A percentile compares a stretch with the other conserved stretches of the same genome.
Evolutionary conservation across 139 green algal genomes (phyloP).

Genomic region (Ettlia oleoabundans): DNA sequence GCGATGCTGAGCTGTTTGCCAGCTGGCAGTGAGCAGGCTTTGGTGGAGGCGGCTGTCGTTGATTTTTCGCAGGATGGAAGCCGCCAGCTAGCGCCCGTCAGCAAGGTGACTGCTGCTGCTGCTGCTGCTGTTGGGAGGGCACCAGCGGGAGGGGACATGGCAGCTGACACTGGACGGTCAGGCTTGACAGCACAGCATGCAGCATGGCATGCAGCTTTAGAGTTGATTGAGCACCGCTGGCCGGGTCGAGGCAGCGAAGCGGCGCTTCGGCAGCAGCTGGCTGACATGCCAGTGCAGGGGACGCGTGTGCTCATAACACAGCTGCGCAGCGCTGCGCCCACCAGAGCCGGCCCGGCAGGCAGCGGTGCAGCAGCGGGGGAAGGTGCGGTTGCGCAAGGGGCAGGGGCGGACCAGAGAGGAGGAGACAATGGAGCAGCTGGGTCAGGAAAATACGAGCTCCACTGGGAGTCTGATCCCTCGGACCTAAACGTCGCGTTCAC

Average conservation of each 20-base stretch:
- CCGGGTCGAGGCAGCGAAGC: neutral
- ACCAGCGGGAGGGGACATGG: neutral
- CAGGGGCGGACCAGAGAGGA: too few species aligned
- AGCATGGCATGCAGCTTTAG: neutral
- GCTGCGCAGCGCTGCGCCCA: neutral
- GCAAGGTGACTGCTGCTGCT: neutral
- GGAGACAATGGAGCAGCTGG: too few species aligned
- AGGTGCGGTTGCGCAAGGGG: neutral
- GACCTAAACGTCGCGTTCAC: too few species aligned
- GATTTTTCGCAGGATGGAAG: neutral
- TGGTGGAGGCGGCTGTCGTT: neutral
- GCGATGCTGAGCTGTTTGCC: neutral
- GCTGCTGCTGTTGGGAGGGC: neutral
- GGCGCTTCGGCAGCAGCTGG: neutral
- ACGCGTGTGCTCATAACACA: neutral
- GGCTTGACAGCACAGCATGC: too few species aligned
- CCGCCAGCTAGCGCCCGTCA: neutral
- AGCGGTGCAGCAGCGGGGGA: neutral
- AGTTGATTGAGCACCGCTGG: neutral
- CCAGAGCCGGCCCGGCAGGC: neutral
- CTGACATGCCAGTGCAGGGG: neutral
- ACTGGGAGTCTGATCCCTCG: too few species aligned
- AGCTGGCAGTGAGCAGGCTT: neutral
- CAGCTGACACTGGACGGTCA: too few species aligned
- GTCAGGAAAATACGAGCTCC: too few species aligned